Conservation (phyloP, 2,329 filamentous ascomycete genomes). For the Aquanectria penicillioides region DNA sequence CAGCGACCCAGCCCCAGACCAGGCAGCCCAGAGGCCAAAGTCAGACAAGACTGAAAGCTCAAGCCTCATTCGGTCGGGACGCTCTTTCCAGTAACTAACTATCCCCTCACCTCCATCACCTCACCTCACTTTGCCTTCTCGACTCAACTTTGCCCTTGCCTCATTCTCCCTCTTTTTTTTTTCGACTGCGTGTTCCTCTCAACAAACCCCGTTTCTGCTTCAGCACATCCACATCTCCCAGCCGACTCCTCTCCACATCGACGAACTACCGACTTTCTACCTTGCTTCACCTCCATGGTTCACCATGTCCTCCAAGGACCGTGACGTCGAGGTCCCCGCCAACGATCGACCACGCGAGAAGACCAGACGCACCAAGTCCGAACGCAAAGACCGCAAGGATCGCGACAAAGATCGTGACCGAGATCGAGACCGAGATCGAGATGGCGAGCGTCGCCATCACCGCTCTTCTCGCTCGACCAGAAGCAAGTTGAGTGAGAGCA, state of each 20-base stretch:
- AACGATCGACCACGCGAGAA: constrained; percentile 54
- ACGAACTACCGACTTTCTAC: background rate
- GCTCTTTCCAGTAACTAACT: constrained; percentile 30
- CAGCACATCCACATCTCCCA: constrained; percentile 10
- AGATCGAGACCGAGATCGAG: constrained; percentile 46
- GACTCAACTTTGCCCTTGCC: constrained; percentile 11
- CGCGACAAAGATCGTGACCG: constrained; percentile 43
- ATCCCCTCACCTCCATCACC: constrained; percentile 36
- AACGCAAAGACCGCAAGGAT: constrained; percentile 50
- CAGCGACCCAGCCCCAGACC: constrained; percentile 16
- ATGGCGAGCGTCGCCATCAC: constrained; percentile 49
- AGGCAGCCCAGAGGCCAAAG: constrained; percentile 8
- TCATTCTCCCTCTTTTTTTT: constrained; percentile 9
- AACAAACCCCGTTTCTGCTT: background rate
- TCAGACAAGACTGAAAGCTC: constrained; percentile 28
- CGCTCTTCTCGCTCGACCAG: constrained; percentile 54
- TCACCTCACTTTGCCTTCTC: constrained; percentile 31
- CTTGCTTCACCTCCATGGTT: constrained; percentile 39
- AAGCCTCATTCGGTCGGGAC: constrained; percentile 34
- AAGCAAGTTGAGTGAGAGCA: constrained; percentile 53
- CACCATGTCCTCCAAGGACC: constrained; percentile 54
- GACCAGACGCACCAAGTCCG: constrained; percentile 50
- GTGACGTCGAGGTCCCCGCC: constrained; percentile 51
- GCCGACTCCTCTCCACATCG: constrained; percentile 9
- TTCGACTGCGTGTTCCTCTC: constrained; percentile 17